These are phyloP conservation scores for Bruguiera parviflora DNA, from an alignment of 345 rosid genomes.

Conservation along the genomic window DNA sequence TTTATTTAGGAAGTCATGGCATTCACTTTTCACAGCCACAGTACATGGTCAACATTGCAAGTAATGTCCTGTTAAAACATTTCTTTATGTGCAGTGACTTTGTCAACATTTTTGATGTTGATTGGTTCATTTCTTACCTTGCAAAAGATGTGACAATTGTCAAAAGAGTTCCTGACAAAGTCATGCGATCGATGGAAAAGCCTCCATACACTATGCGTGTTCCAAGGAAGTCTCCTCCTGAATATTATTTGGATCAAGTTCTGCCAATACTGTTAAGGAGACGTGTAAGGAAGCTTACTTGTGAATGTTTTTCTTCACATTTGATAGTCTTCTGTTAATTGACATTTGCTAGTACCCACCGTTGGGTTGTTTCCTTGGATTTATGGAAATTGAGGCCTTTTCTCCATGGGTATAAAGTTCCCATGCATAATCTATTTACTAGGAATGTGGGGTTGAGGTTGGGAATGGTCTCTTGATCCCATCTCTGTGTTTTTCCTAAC, in stretches of 20 bases:
- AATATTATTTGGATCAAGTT: conserved; percentile 94
- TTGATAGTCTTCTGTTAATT: background rate
- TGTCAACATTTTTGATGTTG: conserved; percentile 76
- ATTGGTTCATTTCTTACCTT: conserved; percentile 88
- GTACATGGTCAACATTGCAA: background rate
- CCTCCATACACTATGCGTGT: conserved; percentile 98
- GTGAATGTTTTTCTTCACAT: background rate
- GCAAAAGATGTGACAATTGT: conserved; percentile 87
- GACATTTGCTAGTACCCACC: background rate
- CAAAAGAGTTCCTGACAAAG: conserved; percentile 88
- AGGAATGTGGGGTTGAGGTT: no score
- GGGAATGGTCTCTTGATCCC: no score
- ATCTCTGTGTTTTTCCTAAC: no score
- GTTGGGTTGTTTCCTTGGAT: background rate
- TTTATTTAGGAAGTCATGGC: background rate
- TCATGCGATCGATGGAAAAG: conserved; percentile 92
- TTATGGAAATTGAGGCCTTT: background rate
- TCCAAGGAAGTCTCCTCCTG: conserved; percentile 91
- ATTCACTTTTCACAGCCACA: background rate
- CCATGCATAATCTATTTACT: no score
- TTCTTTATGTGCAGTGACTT: conserved; percentile 72
- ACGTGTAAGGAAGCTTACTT: conserved; percentile 48
- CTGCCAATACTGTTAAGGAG: conserved; percentile 80
- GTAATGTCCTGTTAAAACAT: conserved; percentile 1
- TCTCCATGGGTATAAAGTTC: background rate